A percentile compares a stretch with the other conserved stretches of the same genome.
phyloP scores from a whole-genome alignment of 163 green algal species.

The Prototheca cutis region DNA sequence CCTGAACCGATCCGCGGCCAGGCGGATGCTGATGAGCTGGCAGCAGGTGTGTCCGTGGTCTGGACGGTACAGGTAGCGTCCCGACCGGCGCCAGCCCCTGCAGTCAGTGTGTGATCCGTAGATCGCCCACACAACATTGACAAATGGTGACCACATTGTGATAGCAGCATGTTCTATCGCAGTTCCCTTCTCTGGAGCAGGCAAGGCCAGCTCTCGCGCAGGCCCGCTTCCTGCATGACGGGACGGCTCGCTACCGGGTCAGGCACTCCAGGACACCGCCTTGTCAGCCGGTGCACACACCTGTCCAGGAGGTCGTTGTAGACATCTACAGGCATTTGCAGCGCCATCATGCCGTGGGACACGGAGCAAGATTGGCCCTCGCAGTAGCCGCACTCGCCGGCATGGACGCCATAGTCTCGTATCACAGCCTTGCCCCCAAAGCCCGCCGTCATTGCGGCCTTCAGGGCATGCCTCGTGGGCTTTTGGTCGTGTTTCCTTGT shows the following conservation, averaged over 20 bases:
- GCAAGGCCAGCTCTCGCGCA: too few species aligned
- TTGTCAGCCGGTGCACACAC: too few species aligned
- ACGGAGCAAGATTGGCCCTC: background rate
- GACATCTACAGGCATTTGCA: conserved; percentile 13
- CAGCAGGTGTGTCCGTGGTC: conserved; percentile 21
- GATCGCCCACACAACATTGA: too few species aligned
- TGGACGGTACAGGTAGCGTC: conserved; percentile 29
- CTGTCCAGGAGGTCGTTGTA: conserved; percentile 36
- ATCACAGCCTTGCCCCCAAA: background rate
- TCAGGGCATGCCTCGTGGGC: background rate
- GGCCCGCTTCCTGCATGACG: too few species aligned
- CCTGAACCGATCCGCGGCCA: conserved; percentile 20
- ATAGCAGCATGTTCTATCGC: too few species aligned
- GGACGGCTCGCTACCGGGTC: too few species aligned
- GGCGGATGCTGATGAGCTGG: conserved; percentile 32
- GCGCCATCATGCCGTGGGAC: conserved; percentile 28
- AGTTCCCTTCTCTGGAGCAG: too few species aligned
- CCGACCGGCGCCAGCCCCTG: conserved; percentile 36
- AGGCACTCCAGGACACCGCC: too few species aligned
- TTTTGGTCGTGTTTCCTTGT: background rate
- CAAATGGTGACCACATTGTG: too few species aligned
- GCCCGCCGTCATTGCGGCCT: background rate
- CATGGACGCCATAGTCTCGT: conserved; percentile 2
- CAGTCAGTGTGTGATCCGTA: background rate
- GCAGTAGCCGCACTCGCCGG: conserved; percentile 16